Evolutionary conservation across 306 rosid species (phyloP).

Genomic region (Herpetospermum pedunculosum): DNA sequence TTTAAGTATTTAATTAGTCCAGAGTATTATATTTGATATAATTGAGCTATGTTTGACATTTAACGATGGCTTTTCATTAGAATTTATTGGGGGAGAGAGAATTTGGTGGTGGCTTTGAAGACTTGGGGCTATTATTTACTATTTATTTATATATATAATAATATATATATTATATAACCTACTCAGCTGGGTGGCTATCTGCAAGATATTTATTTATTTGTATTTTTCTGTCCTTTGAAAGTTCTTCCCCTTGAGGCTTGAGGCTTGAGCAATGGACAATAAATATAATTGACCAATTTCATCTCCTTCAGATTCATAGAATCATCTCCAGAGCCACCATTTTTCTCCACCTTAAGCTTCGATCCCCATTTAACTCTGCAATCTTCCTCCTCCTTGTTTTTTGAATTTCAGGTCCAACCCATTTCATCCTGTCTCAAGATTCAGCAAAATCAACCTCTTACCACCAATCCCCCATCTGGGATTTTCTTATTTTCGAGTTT

Average conservation of each 20-base stretch:
- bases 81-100: too few species aligned
- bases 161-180: neutral
- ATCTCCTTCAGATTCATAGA: neutral
- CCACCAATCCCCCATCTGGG: neutral
- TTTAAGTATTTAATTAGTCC: too few species aligned
- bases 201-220: neutral
- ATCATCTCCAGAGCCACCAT: neutral
- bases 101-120: neutral
- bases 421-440: neutral
- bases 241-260: neutral
- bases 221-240: neutral
- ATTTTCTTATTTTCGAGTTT: slow-evolving; percentile 1
- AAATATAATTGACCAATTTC: slow-evolving; percentile 7
- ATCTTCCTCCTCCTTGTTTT: neutral
- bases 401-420: neutral
- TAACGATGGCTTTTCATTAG: neutral
- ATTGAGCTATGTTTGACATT: too few species aligned
- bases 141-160: neutral
- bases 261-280: slow-evolving; percentile 7
- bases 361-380: neutral
- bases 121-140: neutral
- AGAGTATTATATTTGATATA: too few species aligned
- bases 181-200: neutral
- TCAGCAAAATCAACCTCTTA: neutral
- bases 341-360: neutral